These are phyloP conservation scores for Phytophthora syringae DNA, from an alignment of 352 stramenopile genomes.

Conservation along the genomic window DNA sequence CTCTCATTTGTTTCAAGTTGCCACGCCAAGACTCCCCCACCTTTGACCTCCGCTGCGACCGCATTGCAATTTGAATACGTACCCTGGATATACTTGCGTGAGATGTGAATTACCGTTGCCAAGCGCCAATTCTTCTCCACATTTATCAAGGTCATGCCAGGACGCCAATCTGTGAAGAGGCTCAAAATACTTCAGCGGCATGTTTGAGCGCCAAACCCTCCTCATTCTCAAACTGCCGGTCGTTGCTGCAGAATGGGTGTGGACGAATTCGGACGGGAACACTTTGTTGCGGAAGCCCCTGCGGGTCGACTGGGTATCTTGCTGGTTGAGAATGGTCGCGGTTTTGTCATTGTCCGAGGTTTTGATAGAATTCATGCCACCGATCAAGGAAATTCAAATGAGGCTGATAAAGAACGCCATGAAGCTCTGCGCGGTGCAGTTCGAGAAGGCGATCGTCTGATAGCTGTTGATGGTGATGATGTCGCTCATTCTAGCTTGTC, in stretches of 20 bases:
- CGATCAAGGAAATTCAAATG: slow-evolving; percentile 37
- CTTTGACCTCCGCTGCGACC: neutral
- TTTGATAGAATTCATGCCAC: slow-evolving; percentile 34
- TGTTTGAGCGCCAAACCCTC: neutral
- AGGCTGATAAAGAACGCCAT: slow-evolving; percentile 43
- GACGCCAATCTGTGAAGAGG: slow-evolving; percentile 1
- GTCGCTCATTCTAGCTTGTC: slow-evolving; percentile 46
- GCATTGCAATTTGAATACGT: neutral
- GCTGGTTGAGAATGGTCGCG: slow-evolving; percentile 53
- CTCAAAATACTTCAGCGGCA: neutral
- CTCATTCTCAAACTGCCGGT: neutral
- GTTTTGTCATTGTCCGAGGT: slow-evolving; percentile 53
- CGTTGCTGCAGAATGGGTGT: slow-evolving; percentile 1
- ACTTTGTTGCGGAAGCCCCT: slow-evolving; percentile 52
- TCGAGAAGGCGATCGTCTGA: slow-evolving; percentile 52
- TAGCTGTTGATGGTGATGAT: slow-evolving; percentile 58
- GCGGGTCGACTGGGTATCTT: slow-evolving; percentile 61
- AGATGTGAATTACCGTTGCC: neutral
- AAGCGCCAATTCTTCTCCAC: slow-evolving; percentile 1
- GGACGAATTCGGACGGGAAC: slow-evolving; percentile 15
- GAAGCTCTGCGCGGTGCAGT: slow-evolving; percentile 42
- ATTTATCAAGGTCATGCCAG: too few species aligned
- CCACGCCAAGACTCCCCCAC: neutral
- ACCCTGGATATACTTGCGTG: neutral
- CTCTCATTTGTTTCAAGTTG: neutral